Conservation (phyloP, 2,329 filamentous ascomycete species). For the Thyridium curvatum region DNA sequence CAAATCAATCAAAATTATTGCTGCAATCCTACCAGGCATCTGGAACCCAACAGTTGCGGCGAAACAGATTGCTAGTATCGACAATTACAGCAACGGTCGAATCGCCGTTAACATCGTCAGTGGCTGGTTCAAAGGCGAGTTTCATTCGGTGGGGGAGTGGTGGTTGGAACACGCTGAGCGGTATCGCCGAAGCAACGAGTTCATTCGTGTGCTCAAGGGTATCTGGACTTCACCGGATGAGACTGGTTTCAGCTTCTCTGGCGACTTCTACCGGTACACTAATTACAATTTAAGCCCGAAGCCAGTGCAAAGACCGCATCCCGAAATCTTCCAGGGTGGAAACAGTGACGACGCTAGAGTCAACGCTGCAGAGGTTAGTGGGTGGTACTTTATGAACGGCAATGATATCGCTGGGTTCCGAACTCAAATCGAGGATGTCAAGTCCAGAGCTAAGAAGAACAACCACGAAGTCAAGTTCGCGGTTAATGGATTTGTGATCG, state of each 20-base stretch:
- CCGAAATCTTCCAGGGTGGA: slow-evolving; percentile 47
- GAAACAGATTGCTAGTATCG: slow-evolving; percentile 47
- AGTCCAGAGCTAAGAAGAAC: slow-evolving; percentile 33
- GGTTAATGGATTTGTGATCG: slow-evolving; percentile 42
- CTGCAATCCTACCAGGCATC: slow-evolving; percentile 41
- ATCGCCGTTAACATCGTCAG: slow-evolving; percentile 46
- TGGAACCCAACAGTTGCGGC: slow-evolving; percentile 45
- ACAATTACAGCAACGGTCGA: slow-evolving; percentile 43
- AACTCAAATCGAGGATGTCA: slow-evolving; percentile 41
- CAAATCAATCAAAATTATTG: slow-evolving; percentile 42
- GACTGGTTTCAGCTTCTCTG: slow-evolving; percentile 39
- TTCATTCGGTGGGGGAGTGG: slow-evolving; percentile 44
- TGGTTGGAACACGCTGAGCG: slow-evolving; percentile 48
- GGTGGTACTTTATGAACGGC: slow-evolving; percentile 52
- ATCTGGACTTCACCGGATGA: slow-evolving; percentile 38
- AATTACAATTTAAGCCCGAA: slow-evolving; percentile 43
- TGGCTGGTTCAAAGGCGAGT: slow-evolving; percentile 49
- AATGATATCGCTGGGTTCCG: slow-evolving; percentile 47
- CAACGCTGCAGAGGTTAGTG: slow-evolving; percentile 38
- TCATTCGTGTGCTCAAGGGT: slow-evolving; percentile 42
- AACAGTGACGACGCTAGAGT: slow-evolving; percentile 43
- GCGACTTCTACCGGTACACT: slow-evolving; percentile 47
- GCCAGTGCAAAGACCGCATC: slow-evolving; percentile 40
- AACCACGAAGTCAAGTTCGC: slow-evolving; percentile 39
- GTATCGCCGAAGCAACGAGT: slow-evolving; percentile 42